phyloP scores from a whole-genome alignment of 208 protist species.

The Crithidia thermophila region DNA sequence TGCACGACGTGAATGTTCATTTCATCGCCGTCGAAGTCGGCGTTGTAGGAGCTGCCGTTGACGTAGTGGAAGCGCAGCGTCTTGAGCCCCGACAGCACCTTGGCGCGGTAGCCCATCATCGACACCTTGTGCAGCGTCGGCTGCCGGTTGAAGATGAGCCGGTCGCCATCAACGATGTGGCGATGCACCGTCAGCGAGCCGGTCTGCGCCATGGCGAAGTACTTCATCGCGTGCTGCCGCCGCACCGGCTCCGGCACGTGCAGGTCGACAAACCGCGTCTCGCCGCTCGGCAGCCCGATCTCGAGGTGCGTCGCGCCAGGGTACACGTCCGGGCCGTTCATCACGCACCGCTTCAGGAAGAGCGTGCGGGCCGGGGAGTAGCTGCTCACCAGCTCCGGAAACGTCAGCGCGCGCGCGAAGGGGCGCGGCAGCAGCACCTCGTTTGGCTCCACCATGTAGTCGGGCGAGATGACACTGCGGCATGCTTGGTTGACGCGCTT shows the following conservation, averaged over 20 bases:
- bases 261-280: conserved; percentile 82
- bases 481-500: conserved; percentile 99
- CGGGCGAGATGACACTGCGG: conserved; percentile 99
- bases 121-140: conserved; percentile 99
- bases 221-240: conserved; percentile 77
- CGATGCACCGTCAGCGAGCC: conserved; percentile 93
- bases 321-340: conserved; percentile 98
- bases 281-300: conserved; percentile 66
- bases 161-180: conserved; percentile 98
- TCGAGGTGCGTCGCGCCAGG: conserved; percentile 98
- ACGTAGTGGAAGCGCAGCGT: conserved; percentile 99
- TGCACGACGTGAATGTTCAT: conserved; percentile 99
- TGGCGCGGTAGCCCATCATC: conserved; percentile 98
- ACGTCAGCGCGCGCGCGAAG: conserved; percentile 97
- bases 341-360: conserved; percentile 94
- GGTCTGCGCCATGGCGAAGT: conserved; percentile 80
- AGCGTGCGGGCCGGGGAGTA: conserved; percentile 70
- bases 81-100: conserved; percentile 94
- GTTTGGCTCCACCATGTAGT: conserved; percentile 97
- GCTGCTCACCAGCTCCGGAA: conserved; percentile 93
- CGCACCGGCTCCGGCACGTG: conserved; percentile 69
- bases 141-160: conserved; percentile 99
- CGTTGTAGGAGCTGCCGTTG: conserved; percentile 99
- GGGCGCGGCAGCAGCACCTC: conserved; percentile 94
- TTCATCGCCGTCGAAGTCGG: conserved; percentile 99